Base-by-base conservation (phyloP, 352 stramenopile genomes). In the Hyaloperonospora brassicae region DNA sequence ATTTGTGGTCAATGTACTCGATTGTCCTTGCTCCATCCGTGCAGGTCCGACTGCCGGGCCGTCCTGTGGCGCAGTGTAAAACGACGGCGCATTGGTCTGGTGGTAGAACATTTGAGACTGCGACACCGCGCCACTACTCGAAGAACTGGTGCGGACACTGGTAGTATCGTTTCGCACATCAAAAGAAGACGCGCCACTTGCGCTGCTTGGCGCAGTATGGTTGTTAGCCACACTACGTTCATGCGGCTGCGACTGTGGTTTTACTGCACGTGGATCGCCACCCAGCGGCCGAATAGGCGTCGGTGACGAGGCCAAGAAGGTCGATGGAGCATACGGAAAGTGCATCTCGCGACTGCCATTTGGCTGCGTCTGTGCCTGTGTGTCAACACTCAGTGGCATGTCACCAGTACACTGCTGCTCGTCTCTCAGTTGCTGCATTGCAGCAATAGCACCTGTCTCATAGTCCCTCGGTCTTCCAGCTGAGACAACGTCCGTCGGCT, bases 231-330 rank as follows among this genome's bases (percentile, higher is more conserved):
- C 17, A 10, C 62, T 57, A 5, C 53, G 47, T 47, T 63, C 52
- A 17, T 17, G 17, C 17, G 17, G 17, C 30, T 62, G 58, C 1
- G 41, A 46, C 27, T 68, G 62, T 22, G 60, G 55, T 14, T 64
- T 62, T 34, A 73, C 46, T 0, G 64, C 57, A 47, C 81, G 78
- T 36, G 81, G 81, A 50, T 91, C 81, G 24, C 77, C 79, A 31
- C 76, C 55, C 22, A 91, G 47, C 14, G 81, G 81, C 3, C 81
- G 81, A 60, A 91, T 91, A 9, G 81, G 81, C 27, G 81, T 91
- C 11, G 79, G 81, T 24, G 70, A 67, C 5, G 76, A 63, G n/a
- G 79, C 71, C 23, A 89, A 51, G 57, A 87, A 88, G 17, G 79
- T 79, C 5, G 76, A 74, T 10, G 79, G 68, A 13, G 73, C 70